Percentiles rank a stretch among this genome's conserved stretches.
Evolutionary conservation across 257 asterid species (phyloP).

Genomic region (Fraxinus quadrangulata): DNA sequence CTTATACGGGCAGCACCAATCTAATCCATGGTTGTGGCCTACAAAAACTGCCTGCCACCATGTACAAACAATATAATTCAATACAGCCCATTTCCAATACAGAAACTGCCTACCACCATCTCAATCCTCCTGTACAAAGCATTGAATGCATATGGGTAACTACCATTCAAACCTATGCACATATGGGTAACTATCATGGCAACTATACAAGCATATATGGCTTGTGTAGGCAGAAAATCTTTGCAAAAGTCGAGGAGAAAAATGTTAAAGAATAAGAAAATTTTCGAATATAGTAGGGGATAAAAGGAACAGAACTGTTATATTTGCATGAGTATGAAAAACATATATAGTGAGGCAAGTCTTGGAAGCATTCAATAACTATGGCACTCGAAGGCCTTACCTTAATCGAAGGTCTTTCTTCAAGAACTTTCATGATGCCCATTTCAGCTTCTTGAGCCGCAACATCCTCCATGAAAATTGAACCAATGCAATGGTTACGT

Average conservation of each 20-base stretch:
- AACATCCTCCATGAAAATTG: conserved; percentile 73
- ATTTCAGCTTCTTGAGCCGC: conserved; percentile 81
- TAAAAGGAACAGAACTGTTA: background rate
- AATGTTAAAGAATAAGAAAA: background rate
- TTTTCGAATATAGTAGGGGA: background rate
- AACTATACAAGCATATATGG: background rate
- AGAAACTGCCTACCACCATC: background rate
- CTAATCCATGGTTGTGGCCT: conserved; percentile 93
- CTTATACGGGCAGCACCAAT: conserved; percentile 93
- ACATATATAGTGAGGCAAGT: background rate
- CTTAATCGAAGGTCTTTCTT: conserved; percentile 69
- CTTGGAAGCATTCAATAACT: background rate
- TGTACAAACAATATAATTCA: background rate
- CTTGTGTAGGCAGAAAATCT: background rate
- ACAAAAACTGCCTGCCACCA: conserved; percentile 81
- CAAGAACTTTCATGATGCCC: conserved; percentile 85
- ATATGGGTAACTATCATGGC: background rate
- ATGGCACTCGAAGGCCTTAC: conserved; percentile 28
- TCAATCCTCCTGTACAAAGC: background rate
- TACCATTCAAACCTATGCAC: background rate
- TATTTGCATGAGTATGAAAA: background rate
- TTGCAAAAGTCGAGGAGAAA: background rate
- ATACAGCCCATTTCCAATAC: background rate
- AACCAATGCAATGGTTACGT: conserved; percentile 59
- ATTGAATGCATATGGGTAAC: background rate